Conservation (phyloP, 176 grass and related monocot genomes). For the Oryza meyeriana region DNA sequence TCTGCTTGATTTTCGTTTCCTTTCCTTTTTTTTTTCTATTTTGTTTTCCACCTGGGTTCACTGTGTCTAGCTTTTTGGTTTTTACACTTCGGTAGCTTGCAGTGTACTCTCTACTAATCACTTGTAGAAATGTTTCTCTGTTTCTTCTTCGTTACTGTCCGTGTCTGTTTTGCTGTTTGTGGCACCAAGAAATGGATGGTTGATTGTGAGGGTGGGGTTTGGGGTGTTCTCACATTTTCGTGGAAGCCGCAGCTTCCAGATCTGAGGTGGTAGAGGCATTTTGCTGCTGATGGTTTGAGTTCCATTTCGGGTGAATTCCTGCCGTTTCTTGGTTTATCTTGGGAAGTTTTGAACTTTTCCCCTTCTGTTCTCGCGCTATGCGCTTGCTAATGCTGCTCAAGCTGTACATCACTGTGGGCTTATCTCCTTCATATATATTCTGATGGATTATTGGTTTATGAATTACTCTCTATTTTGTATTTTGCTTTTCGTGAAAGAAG, state of each 20-base stretch:
- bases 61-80: background rate
- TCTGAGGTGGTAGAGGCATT: conserved; percentile 9
- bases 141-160: background rate
- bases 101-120: background rate
- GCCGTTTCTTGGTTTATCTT: background rate
- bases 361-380: background rate
- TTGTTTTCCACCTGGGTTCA: background rate
- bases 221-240: background rate
- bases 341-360: background rate
- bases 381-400: background rate
- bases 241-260: background rate
- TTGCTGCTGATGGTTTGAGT: background rate
- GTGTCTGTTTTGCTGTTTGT: too few relatives aligned
- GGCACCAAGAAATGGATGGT: background rate
- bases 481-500: background rate
- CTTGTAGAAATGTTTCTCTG: background rate
- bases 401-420: background rate
- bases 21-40: background rate
- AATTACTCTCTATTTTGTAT: background rate
- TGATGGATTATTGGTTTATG: background rate
- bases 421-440: background rate
- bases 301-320: background rate
- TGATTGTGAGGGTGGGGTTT: background rate
- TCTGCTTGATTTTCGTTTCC: background rate
- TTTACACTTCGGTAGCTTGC: background rate